Evolutionary conservation across 352 stramenopile species (phyloP).

Genomic region (Blastocystis sp.): DNA sequence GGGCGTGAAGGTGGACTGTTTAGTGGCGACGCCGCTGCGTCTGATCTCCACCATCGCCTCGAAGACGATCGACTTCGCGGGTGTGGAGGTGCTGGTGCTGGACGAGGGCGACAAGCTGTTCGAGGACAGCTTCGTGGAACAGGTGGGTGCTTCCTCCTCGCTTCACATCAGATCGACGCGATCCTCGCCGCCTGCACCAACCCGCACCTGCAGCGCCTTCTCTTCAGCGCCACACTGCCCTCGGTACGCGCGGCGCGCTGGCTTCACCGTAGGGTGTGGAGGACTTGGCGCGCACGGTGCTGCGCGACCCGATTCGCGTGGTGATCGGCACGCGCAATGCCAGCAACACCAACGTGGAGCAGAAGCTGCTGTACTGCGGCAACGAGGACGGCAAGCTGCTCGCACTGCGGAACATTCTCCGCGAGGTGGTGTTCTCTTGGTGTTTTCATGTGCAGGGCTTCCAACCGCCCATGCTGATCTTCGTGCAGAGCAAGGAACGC

Average conservation of each 20-base stretch:
- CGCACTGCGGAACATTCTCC: constrained; percentile 86
- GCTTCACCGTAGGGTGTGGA: constrained; percentile 78
- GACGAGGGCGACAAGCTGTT: constrained; percentile 98
- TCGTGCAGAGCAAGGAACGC: constrained; percentile 96
- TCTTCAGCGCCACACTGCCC: constrained; percentile 97
- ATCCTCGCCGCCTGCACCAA: constrained; percentile 87
- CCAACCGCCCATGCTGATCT: constrained; percentile 91
- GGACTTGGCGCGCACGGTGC: constrained; percentile 89
- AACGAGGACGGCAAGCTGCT: constrained; percentile 97
- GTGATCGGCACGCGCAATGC: constrained; percentile 87
- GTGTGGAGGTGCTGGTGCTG: constrained; percentile 89
- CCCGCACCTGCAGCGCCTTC: constrained; percentile 79
- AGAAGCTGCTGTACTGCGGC: constrained; percentile 95
- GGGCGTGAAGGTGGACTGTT: constrained; percentile 83
- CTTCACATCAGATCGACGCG: constrained; percentile 95
- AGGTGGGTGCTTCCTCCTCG: not conserved
- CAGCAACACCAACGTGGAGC: constrained; percentile 82
- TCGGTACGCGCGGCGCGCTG: constrained; percentile 67
- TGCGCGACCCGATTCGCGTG: constrained; percentile 91
- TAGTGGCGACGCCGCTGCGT: constrained; percentile 91
- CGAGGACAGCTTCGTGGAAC: constrained; percentile 79
- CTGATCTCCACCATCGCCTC: constrained; percentile 78
- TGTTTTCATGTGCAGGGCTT: constrained; percentile 79
- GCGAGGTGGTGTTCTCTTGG: constrained; percentile 74
- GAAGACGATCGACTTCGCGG: constrained; percentile 61